phyloP scores from a whole-genome alignment of 1,284 basidiomycete genomes.

The Trametes hirsuta region DNA sequence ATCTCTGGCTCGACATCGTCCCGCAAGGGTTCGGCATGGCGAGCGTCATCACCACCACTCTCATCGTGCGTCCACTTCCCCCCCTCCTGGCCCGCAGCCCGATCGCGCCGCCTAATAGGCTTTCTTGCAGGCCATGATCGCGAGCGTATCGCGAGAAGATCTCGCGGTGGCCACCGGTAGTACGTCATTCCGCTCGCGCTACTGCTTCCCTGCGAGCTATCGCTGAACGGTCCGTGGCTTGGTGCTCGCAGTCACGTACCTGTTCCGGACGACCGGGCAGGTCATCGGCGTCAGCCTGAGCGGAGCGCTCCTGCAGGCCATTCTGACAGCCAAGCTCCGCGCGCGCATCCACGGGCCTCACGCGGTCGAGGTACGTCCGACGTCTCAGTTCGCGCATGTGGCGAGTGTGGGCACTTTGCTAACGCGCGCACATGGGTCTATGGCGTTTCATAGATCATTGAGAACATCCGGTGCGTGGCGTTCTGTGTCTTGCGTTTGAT shows the following conservation, averaged over 20 bases:
- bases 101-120: neutral
- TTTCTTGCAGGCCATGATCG: constrained; percentile 75
- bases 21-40: constrained; percentile 85
- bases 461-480: constrained; percentile 62
- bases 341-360: constrained; percentile 75
- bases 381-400: neutral
- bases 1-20: constrained; percentile 78
- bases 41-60: constrained; percentile 79
- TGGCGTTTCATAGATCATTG: constrained; percentile 55
- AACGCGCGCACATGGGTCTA: too few species aligned
- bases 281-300: constrained; percentile 87
- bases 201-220: neutral
- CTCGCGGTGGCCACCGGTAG: constrained; percentile 87
- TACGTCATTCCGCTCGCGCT: constrained; percentile 45
- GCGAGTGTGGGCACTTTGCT: neutral
- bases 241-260: constrained; percentile 72
- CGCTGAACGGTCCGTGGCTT: constrained; percentile 1
- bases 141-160: constrained; percentile 78
- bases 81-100: neutral
- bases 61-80: constrained; percentile 60
- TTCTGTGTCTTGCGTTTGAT: constrained; percentile 1
- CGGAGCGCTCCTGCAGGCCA: constrained; percentile 78
- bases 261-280: constrained; percentile 90
- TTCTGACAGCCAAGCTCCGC: constrained; percentile 70
- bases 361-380: constrained; percentile 59